Percentiles rank a stretch among this genome's conserved stretches.
These are phyloP conservation scores for Effrenium voratum DNA, from an alignment of 73 alveolate genomes.

Conservation along the genomic window DNA sequence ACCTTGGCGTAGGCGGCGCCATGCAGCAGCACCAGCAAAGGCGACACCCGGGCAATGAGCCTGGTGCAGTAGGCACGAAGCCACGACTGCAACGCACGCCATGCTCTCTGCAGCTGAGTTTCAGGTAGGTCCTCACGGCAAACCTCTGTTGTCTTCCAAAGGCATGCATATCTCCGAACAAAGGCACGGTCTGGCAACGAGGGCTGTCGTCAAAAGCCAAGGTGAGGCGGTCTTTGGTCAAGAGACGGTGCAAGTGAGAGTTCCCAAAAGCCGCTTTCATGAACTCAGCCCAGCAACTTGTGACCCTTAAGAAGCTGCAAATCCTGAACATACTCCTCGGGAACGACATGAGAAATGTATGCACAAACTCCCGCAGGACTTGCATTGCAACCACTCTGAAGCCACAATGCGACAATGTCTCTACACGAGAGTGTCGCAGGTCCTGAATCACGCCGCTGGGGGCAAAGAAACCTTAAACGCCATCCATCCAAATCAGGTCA, in stretches of 20 bases:
- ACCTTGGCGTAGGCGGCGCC: slow-evolving; percentile 85
- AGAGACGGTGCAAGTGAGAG: too few species aligned
- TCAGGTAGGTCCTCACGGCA: slow-evolving; percentile 63
- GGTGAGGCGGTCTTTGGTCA: too few species aligned
- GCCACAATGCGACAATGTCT: neutral
- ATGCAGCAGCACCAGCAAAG: slow-evolving; percentile 59
- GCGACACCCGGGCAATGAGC: slow-evolving; percentile 83
- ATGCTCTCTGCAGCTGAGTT: neutral
- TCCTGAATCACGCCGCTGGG: slow-evolving; percentile 88
- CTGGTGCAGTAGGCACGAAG: too few species aligned
- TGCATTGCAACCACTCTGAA: neutral
- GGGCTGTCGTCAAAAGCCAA: too few species aligned
- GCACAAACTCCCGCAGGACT: neutral
- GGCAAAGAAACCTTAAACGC: slow-evolving; percentile 42
- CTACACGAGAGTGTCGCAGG: neutral
- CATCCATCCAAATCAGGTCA: neutral
- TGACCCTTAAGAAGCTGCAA: slow-evolving; percentile 77
- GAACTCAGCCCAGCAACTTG: neutral
- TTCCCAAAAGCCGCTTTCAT: too few species aligned
- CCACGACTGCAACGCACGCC: too few species aligned
- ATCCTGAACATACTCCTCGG: slow-evolving; percentile 60
- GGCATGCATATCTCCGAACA: too few species aligned
- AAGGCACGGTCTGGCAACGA: neutral
- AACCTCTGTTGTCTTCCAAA: neutral
- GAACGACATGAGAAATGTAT: neutral